Evolutionary conservation across 371 early-diverging fungal genomes (phyloP).

Genomic region (Actinomortierella wolfii): DNA sequence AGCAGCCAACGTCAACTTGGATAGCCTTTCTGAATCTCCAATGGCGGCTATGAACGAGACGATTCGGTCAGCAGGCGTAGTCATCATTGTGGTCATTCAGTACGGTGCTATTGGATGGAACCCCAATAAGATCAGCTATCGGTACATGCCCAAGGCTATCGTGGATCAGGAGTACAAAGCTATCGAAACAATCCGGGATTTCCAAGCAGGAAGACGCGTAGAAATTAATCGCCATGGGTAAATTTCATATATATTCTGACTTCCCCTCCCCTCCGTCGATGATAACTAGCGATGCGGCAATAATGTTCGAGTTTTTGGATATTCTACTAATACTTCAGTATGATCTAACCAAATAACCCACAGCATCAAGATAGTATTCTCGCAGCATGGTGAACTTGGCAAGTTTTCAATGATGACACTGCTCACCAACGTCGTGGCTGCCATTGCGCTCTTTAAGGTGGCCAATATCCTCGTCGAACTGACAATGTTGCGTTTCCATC

Average conservation of each 20-base stretch:
- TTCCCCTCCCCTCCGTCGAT: too few species aligned
- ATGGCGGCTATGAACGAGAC: constrained; percentile 40
- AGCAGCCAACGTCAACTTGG: constrained; percentile 44
- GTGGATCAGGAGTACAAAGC: constrained; percentile 57
- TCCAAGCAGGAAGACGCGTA: constrained; percentile 46
- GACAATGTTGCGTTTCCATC: constrained; percentile 55
- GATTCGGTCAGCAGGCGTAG: constrained; percentile 51
- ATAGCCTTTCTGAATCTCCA: constrained; percentile 17
- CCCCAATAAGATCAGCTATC: constrained; percentile 42
- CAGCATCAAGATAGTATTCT: constrained; percentile 55
- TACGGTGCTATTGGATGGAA: constrained; percentile 47
- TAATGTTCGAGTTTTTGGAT: too few species aligned
- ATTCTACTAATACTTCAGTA: too few species aligned
- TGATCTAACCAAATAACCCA: not conserved
- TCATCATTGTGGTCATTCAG: constrained; percentile 53
- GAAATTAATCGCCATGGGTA: constrained; percentile 56
- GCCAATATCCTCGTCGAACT: constrained; percentile 59
- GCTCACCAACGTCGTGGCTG: constrained; percentile 57
- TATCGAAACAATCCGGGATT: constrained; percentile 47
- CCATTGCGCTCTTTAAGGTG: constrained; percentile 54
- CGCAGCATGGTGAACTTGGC: constrained; percentile 59
- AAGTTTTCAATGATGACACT: constrained; percentile 55
- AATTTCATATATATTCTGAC: not conserved
- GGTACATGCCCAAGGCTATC: constrained; percentile 49
- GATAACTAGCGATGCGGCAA: too few species aligned